Percentiles rank a stretch among this genome's conserved stretches.
phyloP scores from a whole-genome alignment of 2,329 filamentous ascomycete genomes.

The Stachybotrys echinatus region DNA sequence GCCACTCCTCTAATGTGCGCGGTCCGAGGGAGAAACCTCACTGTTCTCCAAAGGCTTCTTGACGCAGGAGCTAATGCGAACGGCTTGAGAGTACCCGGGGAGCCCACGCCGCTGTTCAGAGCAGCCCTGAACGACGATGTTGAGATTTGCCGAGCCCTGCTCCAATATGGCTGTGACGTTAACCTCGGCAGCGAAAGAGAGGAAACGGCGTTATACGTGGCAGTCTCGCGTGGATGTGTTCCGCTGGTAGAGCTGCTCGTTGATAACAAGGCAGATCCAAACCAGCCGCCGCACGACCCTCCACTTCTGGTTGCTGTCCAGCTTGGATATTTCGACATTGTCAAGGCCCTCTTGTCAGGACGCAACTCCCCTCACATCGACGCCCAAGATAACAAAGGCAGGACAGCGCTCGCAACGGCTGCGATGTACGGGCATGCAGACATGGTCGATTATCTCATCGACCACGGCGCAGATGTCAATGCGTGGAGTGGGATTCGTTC shows the following conservation, averaged over 20 bases:
- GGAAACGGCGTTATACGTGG: background rate
- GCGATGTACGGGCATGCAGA: slow-evolving; percentile 5
- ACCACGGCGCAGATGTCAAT: slow-evolving; percentile 13
- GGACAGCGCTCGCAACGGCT: slow-evolving; percentile 5
- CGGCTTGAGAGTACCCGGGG: slow-evolving; percentile 1
- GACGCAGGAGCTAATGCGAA: slow-evolving; percentile 9
- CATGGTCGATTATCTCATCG: slow-evolving; percentile 10
- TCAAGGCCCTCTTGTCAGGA: slow-evolving; percentile 5
- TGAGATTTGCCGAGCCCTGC: slow-evolving; percentile 6
- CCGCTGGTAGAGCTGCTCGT: slow-evolving; percentile 9
- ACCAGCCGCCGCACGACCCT: slow-evolving; percentile 6
- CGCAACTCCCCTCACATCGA: slow-evolving; percentile 5
- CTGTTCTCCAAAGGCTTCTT: slow-evolving; percentile 7
- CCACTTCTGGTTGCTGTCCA: slow-evolving; percentile 10
- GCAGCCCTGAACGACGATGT: slow-evolving; percentile 6
- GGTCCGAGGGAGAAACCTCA: slow-evolving; percentile 4
- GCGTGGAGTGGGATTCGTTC: background rate
- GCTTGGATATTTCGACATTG: slow-evolving; percentile 7
- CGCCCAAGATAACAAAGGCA: slow-evolving; percentile 4
- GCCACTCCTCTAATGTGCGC: slow-evolving; percentile 11
- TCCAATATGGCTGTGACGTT: slow-evolving; percentile 10
- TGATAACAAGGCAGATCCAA: slow-evolving; percentile 8
- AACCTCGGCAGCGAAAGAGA: background rate
- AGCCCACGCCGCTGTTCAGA: slow-evolving; percentile 8
- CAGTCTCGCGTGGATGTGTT: background rate